phyloP scores from a whole-genome alignment of 768 basidiomycete genomes.

The Mycena floridula region DNA sequence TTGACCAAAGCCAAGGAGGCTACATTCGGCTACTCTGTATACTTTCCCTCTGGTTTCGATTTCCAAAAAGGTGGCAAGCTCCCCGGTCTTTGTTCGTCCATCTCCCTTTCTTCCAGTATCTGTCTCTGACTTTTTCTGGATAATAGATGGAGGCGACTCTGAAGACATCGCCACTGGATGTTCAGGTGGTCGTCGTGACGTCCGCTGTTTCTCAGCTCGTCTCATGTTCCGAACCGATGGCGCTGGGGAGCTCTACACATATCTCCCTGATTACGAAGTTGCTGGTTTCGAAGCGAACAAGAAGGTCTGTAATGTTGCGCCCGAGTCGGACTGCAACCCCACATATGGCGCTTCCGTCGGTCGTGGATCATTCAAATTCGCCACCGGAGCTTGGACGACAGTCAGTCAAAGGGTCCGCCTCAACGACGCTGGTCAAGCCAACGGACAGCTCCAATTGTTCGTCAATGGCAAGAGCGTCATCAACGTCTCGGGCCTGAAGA shows the following conservation, averaged over 20 bases:
- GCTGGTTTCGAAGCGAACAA: constrained; percentile 38
- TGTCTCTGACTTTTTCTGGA: constrained; percentile 5
- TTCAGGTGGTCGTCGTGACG: constrained; percentile 57
- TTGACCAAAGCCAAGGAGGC: constrained; percentile 60
- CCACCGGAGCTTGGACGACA: constrained; percentile 60
- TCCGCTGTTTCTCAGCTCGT: constrained; percentile 56
- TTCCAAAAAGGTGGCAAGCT: constrained; percentile 68
- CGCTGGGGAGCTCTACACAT: constrained; percentile 64
- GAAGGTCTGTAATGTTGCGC: constrained; percentile 40
- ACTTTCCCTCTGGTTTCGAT: constrained; percentile 56
- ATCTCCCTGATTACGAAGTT: constrained; percentile 47
- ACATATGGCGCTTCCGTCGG: constrained; percentile 64
- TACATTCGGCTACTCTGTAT: constrained; percentile 56
- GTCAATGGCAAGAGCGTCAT: constrained; percentile 62
- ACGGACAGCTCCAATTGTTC: constrained; percentile 70
- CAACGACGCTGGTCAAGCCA: constrained; percentile 58
- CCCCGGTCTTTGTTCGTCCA: constrained; percentile 64
- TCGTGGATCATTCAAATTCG: constrained; percentile 61
- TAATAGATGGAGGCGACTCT: constrained; percentile 49
- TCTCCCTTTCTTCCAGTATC: constrained; percentile 1
- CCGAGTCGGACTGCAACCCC: constrained; percentile 50
- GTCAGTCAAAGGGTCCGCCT: constrained; percentile 65
- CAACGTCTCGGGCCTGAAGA: constrained; percentile 46
- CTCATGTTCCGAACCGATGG: constrained; percentile 65
- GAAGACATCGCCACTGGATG: constrained; percentile 43